phyloP scores from a whole-genome alignment of 2,329 filamentous ascomycete species.

The Neoscytalidium dimidiatum region DNA sequence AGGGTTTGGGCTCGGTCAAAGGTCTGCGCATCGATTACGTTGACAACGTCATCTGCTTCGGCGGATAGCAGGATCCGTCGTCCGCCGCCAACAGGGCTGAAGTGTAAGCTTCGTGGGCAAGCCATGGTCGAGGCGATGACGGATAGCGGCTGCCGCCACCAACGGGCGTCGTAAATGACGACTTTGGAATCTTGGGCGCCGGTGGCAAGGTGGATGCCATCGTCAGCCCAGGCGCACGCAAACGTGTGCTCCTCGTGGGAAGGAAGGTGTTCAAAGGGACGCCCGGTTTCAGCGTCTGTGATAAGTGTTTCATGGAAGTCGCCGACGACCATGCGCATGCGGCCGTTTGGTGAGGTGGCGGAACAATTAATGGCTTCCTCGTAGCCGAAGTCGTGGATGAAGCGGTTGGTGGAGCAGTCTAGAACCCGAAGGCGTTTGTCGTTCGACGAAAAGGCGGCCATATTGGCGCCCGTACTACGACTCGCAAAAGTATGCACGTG shows the following conservation, averaged over 20 bases:
- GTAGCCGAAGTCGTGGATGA: slow-evolving; percentile 59
- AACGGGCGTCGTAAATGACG: slow-evolving; percentile 75
- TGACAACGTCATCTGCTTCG: slow-evolving; percentile 74
- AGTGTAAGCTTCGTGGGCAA: slow-evolving; percentile 68
- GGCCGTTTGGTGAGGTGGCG: slow-evolving; percentile 69
- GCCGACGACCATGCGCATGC: slow-evolving; percentile 72
- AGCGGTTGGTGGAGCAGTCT: slow-evolving; percentile 59
- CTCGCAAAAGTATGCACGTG: slow-evolving; percentile 56
- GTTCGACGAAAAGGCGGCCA: slow-evolving; percentile 60
- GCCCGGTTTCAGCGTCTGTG: slow-evolving; percentile 67
- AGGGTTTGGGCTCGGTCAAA: slow-evolving; percentile 68
- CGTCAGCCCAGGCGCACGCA: slow-evolving; percentile 76
- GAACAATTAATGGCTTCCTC: slow-evolving; percentile 70
- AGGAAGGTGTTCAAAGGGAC: slow-evolving; percentile 57
- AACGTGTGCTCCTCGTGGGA: slow-evolving; percentile 74
- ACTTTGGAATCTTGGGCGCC: slow-evolving; percentile 74
- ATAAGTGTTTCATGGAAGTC: slow-evolving; percentile 68
- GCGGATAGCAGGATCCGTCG: slow-evolving; percentile 68
- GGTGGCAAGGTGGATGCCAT: slow-evolving; percentile 75
- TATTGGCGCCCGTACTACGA: slow-evolving; percentile 50
- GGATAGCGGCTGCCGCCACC: slow-evolving; percentile 59
- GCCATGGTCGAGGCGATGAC: slow-evolving; percentile 67
- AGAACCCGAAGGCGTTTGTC: slow-evolving; percentile 57
- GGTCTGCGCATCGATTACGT: slow-evolving; percentile 67
- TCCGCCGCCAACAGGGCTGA: slow-evolving; percentile 71